phyloP scores from a whole-genome alignment of 116 monocot species.

The Trichopus zeylanicus region DNA sequence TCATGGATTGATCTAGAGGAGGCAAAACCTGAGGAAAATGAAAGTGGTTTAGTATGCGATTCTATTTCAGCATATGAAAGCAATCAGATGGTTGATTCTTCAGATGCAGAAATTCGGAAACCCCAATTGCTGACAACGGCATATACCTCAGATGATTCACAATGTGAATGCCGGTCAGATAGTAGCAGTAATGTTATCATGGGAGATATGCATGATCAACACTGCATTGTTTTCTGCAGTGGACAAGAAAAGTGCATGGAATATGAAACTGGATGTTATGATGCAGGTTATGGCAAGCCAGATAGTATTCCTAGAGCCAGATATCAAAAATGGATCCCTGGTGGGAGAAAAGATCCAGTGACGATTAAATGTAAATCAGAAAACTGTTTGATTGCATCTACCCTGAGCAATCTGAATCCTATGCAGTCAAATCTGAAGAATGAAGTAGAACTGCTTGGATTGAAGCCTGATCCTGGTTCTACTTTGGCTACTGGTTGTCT shows the following conservation, averaged over 20 bases:
- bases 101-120: neutral
- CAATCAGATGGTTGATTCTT: neutral
- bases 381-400: conserved; percentile 8
- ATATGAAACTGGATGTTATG: conserved; percentile 7
- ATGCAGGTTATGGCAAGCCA: conserved; percentile 12
- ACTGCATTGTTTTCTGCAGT: conserved; percentile 2
- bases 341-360: conserved; percentile 22
- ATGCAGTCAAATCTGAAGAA: neutral
- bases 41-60: neutral
- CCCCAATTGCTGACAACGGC: neutral
- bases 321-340: conserved; percentile 39
- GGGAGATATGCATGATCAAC: conserved; percentile 4
- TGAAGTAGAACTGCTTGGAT: conserved; percentile 3
- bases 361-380: conserved; percentile 3
- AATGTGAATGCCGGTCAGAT: neutral
- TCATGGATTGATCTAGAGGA: conserved; percentile 5
- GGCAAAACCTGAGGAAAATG: conserved; percentile 3
- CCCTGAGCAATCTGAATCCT: conserved; percentile 1
- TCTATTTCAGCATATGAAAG: neutral
- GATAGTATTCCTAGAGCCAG: conserved; percentile 7
- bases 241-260: conserved; percentile 4
- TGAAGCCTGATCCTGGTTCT: neutral
- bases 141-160: neutral
- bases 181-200: neutral
- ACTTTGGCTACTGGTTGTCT: neutral